Percentiles rank a stretch among this genome's conserved stretches.
These are phyloP conservation scores for Pseudocercospora ulei DNA, from an alignment of 2,329 filamentous ascomycete species.

Conservation along the genomic window DNA sequence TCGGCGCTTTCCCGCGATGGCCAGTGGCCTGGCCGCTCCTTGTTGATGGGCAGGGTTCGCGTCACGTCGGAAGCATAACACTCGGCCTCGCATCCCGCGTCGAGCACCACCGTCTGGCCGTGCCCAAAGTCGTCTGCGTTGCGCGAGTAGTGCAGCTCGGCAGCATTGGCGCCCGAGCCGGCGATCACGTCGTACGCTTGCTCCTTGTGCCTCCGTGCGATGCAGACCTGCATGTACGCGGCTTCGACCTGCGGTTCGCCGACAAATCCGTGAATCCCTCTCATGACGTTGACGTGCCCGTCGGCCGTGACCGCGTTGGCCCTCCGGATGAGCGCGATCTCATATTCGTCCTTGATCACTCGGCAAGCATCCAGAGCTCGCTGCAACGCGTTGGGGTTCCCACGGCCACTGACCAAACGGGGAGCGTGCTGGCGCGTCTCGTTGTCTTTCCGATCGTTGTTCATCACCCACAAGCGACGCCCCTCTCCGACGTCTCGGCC, in stretches of 20 bases:
- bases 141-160: conserved; percentile 73
- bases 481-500: background rate
- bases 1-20: conserved; percentile 55
- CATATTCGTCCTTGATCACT: conserved; percentile 75
- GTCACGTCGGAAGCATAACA: conserved; percentile 88
- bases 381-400: conserved; percentile 44
- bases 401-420: too few species aligned
- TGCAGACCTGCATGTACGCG: conserved; percentile 62
- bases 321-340: conserved; percentile 68
- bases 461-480: background rate
- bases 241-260: conserved; percentile 82
- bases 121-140: conserved; percentile 65
- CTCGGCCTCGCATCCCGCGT: conserved; percentile 76
- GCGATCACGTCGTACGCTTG: conserved; percentile 88
- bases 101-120: conserved; percentile 67
- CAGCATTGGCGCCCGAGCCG: conserved; percentile 70
- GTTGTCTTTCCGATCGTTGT: background rate
- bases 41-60: conserved; percentile 66
- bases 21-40: conserved; percentile 48
- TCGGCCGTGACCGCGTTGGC: conserved; percentile 70
- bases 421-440: too few species aligned
- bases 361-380: conserved; percentile 70
- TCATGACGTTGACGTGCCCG: conserved; percentile 65
- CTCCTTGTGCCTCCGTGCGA: conserved; percentile 59
- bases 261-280: conserved; percentile 50